Evolutionary conservation across 1,139 yeast genomes (phyloP).

Genomic region (Sugiyamaella castrensis): DNA sequence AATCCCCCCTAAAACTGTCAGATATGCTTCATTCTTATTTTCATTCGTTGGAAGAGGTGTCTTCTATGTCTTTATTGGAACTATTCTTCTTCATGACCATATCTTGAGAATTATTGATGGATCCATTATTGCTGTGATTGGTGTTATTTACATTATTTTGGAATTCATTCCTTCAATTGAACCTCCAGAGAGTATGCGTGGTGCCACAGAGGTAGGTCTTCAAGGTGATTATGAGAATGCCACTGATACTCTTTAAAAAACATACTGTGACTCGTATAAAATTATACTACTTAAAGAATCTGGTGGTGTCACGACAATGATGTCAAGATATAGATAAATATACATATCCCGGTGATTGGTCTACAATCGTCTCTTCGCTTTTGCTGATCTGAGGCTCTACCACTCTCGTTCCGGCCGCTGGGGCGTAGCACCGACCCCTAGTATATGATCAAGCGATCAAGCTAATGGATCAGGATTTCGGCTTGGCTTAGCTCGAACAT

Average conservation of each 20-base stretch:
- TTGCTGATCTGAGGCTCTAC: not conserved
- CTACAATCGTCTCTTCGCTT: too few relatives aligned
- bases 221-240: conserved; percentile 30
- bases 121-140: conserved; percentile 53
- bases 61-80: conserved; percentile 65
- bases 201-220: conserved; percentile 23
- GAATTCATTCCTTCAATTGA: conserved; percentile 71
- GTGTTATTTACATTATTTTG: conserved; percentile 55
- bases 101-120: conserved; percentile 55
- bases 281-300: too few relatives aligned
- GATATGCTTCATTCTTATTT: conserved; percentile 75
- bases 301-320: too few relatives aligned
- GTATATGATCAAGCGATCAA: too few relatives aligned
- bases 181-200: conserved; percentile 67
- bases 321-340: too few relatives aligned
- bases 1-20: conserved; percentile 53
- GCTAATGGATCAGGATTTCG: too few relatives aligned
- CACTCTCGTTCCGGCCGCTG: too few relatives aligned
- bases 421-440: too few relatives aligned
- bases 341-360: not conserved
- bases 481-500: too few relatives aligned
- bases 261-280: not conserved
- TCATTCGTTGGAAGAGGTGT: conserved; percentile 83
- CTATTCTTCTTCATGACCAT: conserved; percentile 59
- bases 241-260: conserved; percentile 32